Base-by-base conservation (phyloP, 2,329 filamentous ascomycete species). In the Sphaerulina musiva region DNA sequence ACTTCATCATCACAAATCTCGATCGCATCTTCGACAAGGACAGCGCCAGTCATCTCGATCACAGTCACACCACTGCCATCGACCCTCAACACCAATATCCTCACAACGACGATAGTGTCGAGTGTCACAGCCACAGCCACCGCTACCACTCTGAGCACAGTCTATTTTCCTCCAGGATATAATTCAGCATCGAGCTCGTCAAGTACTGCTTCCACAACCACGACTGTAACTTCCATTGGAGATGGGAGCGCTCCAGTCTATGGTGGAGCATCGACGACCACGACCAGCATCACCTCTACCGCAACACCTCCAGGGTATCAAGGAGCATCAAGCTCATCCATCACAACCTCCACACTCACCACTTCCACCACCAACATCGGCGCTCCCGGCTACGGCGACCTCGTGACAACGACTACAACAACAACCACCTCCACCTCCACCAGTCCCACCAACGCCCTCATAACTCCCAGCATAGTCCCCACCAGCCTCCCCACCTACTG, bases 41-140 rank as follows among this genome's bases (percentile, higher is more conserved):
- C 41, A 26, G 41, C 23, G 12, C 14, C 34, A 2, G 38, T 52
- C 2, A 14, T 52, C 8, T 47, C 50, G 5, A 36, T 52, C 14
- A 47, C 50, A 29, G 50, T 52, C 11, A 52, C 43, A 11, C 50
- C 50, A 8, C 12, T 52, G 2, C 50, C 43, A 4, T 46, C 40
- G n/a, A 42, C n/a, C 3, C 3, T 4, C 20, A 20, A 20, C 3
- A 20, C 20, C 20, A 20, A 20, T 20, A 5, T 36, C 32, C 8
- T 36, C 32, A 36, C 8, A 8, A 36, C 32, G 32, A 8, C 8
- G 20, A 2, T n/a, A 42, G 40, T 9, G 6, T 42, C n/a, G 9
- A 23, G 9, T 42, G 40, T 17, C 20, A 17, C 40, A 8, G 40
- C 40, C 9, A 36, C 8, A 36, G 11, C 44, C 12, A 32, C 26